Evolutionary conservation across 2,329 filamentous ascomycete genomes (phyloP), one percentile per base, ranked within the genome.

Genomic region (Penicillium sp.): DNA sequence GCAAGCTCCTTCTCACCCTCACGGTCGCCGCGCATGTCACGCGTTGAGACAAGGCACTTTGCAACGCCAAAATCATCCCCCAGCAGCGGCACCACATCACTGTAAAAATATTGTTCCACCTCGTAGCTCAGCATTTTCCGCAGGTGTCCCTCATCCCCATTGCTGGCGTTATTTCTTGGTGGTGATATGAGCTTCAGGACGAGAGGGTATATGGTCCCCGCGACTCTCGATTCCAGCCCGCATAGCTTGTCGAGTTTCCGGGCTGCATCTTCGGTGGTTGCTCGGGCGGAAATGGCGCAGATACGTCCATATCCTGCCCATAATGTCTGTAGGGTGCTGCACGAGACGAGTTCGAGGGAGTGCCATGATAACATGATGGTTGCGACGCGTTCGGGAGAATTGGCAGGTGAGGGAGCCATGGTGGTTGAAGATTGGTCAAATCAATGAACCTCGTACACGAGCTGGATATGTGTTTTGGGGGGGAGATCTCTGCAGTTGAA

Each of bases 81-180:
- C 1, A 89, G 68, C 0, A 66, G 67, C 0, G 84, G 81, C 0
- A 83, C 84, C 11, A 89, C 69, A 2, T 81, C 69, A 1, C 74
- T 75, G 67, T 90, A 90, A 62, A 90, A 90, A 62, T 81, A 82
- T 65, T 87, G 85, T 70, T 90, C 87, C 3, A 88, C 84, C 46
- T 86, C 79, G 62, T 90, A 90, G 66, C 85, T 88, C 27, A 89
- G 70, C 57, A 89, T 81, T 66, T 90, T 90, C 7, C 87, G 81
- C 0, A 85, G 64, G 61, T 89, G 86, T 0, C 86, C 85, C 64
- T 89, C 86, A 37, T 87, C 82, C 14, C 48, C 3, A n/a, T 23
- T 23, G 21, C 63, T 63, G 26, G 59, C 63, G 0, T 52, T 59
- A 29, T 70, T 54, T 4, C 50, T 58, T 0, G 85, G 84, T 7